These are phyloP conservation scores for Solidago caesia DNA, from an alignment of 129 eudicot genomes.

Conservation along the genomic window DNA sequence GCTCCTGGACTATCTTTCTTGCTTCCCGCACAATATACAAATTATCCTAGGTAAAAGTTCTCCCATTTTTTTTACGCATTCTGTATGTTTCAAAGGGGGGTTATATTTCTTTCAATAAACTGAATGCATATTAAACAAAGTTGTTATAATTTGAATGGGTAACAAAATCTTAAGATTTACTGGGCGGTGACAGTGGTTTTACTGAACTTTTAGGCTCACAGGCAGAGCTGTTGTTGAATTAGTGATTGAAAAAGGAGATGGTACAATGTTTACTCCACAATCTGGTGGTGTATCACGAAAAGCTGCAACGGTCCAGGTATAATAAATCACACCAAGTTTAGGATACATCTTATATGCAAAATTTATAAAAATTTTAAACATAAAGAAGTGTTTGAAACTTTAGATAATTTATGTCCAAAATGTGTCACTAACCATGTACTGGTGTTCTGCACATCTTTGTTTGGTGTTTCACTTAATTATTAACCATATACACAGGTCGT, in stretches of 20 bases:
- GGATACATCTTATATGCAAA: neutral
- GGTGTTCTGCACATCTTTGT: neutral
- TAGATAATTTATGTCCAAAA: neutral
- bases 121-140: neutral
- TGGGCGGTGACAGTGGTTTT: neutral
- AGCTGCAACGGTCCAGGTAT: conserved; percentile 70
- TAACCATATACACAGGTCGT: conserved; percentile 60
- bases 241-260: conserved; percentile 87
- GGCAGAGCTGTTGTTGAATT: conserved; percentile 94
- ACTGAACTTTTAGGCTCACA: conserved; percentile 51
- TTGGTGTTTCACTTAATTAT: neutral
- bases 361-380: neutral
- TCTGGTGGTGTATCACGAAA: conserved; percentile 74
- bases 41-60: conserved; percentile 70
- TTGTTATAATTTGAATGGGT: neutral
- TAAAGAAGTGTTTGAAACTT: neutral
- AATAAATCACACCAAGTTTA: conserved; percentile 5
- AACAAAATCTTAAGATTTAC: neutral
- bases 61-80: neutral
- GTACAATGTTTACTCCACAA: conserved; percentile 80
- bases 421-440: neutral
- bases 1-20: conserved; percentile 97
- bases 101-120: neutral
- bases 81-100: neutral
- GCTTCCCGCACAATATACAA: conserved; percentile 73